Evolutionary conservation across 2,329 filamentous ascomycete species (phyloP), one percentile per base, ranked within the genome.

Genomic region (Ascochyta fabae): DNA sequence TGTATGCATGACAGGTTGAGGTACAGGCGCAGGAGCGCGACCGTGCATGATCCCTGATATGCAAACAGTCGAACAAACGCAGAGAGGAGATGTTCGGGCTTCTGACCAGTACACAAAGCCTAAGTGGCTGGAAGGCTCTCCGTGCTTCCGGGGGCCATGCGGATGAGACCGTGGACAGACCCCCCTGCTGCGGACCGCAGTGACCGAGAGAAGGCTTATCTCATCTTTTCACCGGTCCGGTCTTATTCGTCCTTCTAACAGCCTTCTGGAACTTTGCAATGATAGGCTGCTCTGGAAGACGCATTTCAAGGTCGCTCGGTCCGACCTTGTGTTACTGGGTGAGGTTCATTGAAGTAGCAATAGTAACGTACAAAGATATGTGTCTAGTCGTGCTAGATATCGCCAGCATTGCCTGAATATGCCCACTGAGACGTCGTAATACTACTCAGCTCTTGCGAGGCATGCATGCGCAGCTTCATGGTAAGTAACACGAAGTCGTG

Each of bases 131-230:
- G 15, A 10, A 22, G 22, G 19, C 15, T 26, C n/a, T 36, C 53
- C 42, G 47, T 45, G 33, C 24, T 8, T 29, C 16, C 42, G 31
- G 27, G 31, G 36, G 19, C 29, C 19, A 42, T 46, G 53, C 36
- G 34, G 23, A 36, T 47, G 36, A 40, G 42, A 46, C 36, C 29
- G 46, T 16, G 29, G 23, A 24, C 41, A 16, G 41, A 38, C 13
- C 40, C 38, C 24, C 29, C 46, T 35, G 46, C 53, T 50, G 42
- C 36, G 41, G 53, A 46, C 53, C 53, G 41, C 53, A 55, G 41
- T 46, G 47, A 23, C 34, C 29, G 43, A 38, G 39, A 44, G 15
- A 40, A 27, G 35, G 27, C 27, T 45, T 44, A 31, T 55, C 53
- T 50, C 8, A 31, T 36, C 23, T 40, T 19, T 39, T 49, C 41